These are phyloP conservation scores for Leptodermis oblonga DNA, from an alignment of 257 asterid species.

Conservation along the genomic window DNA sequence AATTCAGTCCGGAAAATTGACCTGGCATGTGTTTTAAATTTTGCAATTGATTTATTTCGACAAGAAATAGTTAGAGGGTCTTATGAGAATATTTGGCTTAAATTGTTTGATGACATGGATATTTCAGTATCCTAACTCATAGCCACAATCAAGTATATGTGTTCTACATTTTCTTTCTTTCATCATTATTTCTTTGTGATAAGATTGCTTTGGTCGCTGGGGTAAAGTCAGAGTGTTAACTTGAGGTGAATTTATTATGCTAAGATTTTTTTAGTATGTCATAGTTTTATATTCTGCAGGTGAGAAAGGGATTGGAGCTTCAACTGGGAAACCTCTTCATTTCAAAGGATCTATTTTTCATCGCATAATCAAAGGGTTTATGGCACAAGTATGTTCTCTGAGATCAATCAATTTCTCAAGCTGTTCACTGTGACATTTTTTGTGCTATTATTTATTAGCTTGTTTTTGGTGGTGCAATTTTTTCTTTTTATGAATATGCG, in stretches of 20 bases:
- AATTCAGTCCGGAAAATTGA: neutral
- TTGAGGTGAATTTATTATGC: neutral
- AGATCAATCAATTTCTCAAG: neutral
- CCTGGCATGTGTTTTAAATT: neutral
- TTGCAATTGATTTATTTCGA: neutral
- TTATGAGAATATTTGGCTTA: neutral
- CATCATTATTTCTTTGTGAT: neutral
- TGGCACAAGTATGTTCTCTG: slow-evolving; percentile 77
- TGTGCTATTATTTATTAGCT: neutral
- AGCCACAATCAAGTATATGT: neutral
- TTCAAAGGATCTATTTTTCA: slow-evolving; percentile 87
- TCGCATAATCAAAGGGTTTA: slow-evolving; percentile 91
- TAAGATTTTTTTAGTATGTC: slow-evolving; percentile 1
- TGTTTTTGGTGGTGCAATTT: neutral
- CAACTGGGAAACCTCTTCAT: slow-evolving; percentile 88
- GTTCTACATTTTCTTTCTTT: neutral
- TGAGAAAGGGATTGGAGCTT: slow-evolving; percentile 79
- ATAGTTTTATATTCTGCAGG: slow-evolving; percentile 44
- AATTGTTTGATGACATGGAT: neutral
- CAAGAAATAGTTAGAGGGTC: neutral
- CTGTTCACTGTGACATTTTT: neutral
- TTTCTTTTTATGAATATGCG: neutral
- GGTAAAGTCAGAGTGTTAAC: neutral
- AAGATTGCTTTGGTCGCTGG: neutral
- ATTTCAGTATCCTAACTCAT: neutral